Percentiles rank a stretch among this genome's conserved stretches.
Evolutionary conservation across 257 asterid genomes (phyloP).

Genomic region (Galeopsis tetrahit): DNA sequence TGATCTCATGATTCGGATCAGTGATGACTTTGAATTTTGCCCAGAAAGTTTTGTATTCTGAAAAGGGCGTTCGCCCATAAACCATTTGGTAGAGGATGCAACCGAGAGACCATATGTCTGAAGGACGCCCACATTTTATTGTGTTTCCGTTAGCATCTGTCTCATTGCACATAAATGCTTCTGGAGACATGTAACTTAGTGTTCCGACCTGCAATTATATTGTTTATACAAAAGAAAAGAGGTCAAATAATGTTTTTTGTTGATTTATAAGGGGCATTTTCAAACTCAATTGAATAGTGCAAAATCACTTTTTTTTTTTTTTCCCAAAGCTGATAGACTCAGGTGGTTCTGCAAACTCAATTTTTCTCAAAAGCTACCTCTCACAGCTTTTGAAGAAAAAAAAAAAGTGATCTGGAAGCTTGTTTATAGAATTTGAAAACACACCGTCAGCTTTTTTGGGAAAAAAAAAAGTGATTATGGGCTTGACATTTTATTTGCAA

Average conservation of each 20-base stretch:
- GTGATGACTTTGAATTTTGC: constrained; percentile 97
- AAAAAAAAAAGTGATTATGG: no score
- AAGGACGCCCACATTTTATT: constrained; percentile 94
- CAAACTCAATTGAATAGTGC: no score
- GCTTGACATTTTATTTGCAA: no score
- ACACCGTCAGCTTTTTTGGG: no score
- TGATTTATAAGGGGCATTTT: background rate
- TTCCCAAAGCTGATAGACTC: no score
- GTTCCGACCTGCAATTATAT: constrained; percentile 80
- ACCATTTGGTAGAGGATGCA: constrained; percentile 99
- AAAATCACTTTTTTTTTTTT: no score
- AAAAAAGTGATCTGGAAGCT: no score
- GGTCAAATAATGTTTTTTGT: background rate
- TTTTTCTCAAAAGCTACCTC: no score
- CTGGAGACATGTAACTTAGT: constrained; percentile 98
- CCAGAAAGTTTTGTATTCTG: constrained; percentile 96
- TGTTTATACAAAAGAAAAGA: background rate
- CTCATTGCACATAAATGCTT: constrained; percentile 97
- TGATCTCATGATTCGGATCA: constrained; percentile 75
- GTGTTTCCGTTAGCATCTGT: constrained; percentile 84
- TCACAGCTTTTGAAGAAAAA: no score
- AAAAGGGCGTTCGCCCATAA: constrained; percentile 91
- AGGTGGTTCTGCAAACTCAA: no score
- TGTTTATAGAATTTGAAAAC: no score
- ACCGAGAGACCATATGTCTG: constrained; percentile 99